Percentiles rank a stretch among this genome's conserved stretches.
phyloP scores from a whole-genome alignment of 768 basidiomycete genomes.

The Lactarius psammicola region DNA sequence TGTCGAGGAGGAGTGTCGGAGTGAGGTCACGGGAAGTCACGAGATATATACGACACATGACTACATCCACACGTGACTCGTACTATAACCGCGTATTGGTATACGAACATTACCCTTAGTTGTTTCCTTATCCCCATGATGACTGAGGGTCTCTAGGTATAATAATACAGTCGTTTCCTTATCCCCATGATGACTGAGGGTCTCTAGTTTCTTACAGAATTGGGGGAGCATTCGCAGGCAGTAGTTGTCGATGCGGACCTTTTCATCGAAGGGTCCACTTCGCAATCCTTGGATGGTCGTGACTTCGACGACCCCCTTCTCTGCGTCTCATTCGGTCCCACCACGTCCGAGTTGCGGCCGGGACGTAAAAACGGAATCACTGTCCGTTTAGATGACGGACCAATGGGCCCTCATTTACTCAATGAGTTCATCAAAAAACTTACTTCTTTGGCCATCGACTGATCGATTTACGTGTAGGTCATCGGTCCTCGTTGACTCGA shows the following conservation, averaged over 20 bases:
- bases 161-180: too few species aligned
- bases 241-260: slow-evolving; percentile 12
- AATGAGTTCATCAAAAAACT: slow-evolving; percentile 45
- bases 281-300: neutral
- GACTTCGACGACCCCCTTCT: neutral
- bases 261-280: neutral
- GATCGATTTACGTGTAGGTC: slow-evolving; percentile 28
- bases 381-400: slow-evolving; percentile 12
- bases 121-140: too few species aligned
- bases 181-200: too few species aligned
- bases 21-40: too few species aligned
- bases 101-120: too few species aligned
- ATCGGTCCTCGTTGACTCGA: slow-evolving; percentile 31
- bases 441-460: neutral
- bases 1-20: too few species aligned
- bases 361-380: slow-evolving; percentile 7
- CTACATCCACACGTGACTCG: too few species aligned
- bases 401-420: slow-evolving; percentile 41
- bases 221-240: slow-evolving; percentile 57
- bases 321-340: neutral
- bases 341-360: neutral
- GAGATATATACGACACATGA: too few species aligned
- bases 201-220: too few species aligned
- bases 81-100: too few species aligned
- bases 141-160: too few species aligned